Evolutionary conservation across 495 filamentous ascomycete species (phyloP), one percentile per base, ranked within the genome.

Genomic region (Talaromyces borbonicus): DNA sequence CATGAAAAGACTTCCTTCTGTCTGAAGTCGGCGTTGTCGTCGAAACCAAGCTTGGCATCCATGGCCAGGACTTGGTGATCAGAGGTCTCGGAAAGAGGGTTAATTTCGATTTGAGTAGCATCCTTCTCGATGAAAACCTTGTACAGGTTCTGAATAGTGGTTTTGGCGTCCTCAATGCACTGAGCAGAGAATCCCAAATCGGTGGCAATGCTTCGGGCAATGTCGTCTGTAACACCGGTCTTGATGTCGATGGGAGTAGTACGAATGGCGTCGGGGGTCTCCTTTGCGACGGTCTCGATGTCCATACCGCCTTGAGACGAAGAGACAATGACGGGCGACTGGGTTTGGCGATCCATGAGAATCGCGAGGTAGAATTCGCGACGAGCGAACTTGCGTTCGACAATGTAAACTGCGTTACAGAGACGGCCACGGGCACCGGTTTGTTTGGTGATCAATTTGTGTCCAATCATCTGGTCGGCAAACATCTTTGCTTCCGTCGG

Each of bases 391-490:
- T 98, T 98, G 75, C 92, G 88, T 77, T 98, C 92, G 71, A 88
- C 92, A 64, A 98, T 96, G 72, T 92, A 96, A 56, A 98, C 92
- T 46, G 87, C 73, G 67, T 89, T 95, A 74, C 92, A 98, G 59
- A 89, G 75, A 62, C 90, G 87, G 60, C 92, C 92, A 50, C 63
- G 72, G 49, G 88, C 85, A 60, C 92, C 92, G 43, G 93, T 98
- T 74, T 98, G 92, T 79, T 98, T 98, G 65, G 92, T 98, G 68
- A 98, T 81, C 68, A 98, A 88, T 70, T 95, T 95, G 67, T 98
- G 92, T 54, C 92, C 92, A 69, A 98, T 96, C 92, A 98, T 98
- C 71, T 98, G 89, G 51, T 85, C 81, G 58, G 92, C 90, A 60
- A 98, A 95, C 82, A 96, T 95, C 73, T 86, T 89, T 61, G 92